These are phyloP conservation scores for Venturia effusa DNA, from an alignment of 2,329 filamentous ascomycete species.

Conservation along the genomic window DNA sequence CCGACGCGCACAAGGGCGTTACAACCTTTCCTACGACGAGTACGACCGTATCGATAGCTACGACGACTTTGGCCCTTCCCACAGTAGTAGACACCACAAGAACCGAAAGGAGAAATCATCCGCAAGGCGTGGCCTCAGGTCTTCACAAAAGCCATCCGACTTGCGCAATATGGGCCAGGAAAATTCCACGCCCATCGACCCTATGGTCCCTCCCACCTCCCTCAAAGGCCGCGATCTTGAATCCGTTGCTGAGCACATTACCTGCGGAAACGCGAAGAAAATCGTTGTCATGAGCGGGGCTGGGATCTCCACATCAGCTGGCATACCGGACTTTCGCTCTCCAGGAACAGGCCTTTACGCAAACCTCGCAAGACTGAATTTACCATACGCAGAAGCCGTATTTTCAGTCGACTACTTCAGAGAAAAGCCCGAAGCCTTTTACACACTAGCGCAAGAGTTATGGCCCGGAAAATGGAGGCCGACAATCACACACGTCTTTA, in stretches of 20 bases:
- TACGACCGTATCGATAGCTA: not conserved
- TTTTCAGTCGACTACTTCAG: conserved; percentile 91
- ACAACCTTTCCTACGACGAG: conserved; percentile 13
- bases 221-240: conserved; percentile 59
- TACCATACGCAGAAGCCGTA: conserved; percentile 84
- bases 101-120: not conserved
- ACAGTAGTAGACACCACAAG: conserved; percentile 14
- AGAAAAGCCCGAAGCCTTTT: conserved; percentile 77
- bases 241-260: conserved; percentile 72
- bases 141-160: conserved; percentile 17
- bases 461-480: conserved; percentile 85
- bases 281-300: conserved; percentile 82
- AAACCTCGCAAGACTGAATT: conserved; percentile 74
- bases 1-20: conserved; percentile 25
- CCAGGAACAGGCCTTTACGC: conserved; percentile 89
- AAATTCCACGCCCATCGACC: conserved; percentile 55
- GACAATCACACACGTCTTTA: conserved; percentile 83
- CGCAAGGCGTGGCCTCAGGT: not conserved
- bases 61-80: conserved; percentile 12
- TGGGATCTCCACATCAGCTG: conserved; percentile 65
- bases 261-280: conserved; percentile 50
- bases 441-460: conserved; percentile 80
- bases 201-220: conserved; percentile 51
- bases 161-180: conserved; percentile 72
- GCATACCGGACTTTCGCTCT: conserved; percentile 88